Base-by-base conservation (phyloP, 1,139 yeast species). In the Entelexis sorbosivorans region DNA sequence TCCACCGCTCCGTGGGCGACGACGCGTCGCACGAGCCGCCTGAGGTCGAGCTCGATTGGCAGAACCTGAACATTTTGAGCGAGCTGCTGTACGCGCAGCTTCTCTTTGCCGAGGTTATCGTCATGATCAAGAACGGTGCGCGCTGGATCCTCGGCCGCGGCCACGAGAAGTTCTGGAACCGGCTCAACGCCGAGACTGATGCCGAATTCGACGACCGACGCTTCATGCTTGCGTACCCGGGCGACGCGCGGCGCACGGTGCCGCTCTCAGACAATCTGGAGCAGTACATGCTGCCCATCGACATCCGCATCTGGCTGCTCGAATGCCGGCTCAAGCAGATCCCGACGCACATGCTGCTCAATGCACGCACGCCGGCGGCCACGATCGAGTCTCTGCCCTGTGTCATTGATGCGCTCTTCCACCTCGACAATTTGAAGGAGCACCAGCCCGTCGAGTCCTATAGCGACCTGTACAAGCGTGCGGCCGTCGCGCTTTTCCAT, bases 141-240 rank as follows among this genome's bases (percentile, higher is more conserved):
- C 72, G 98, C 52, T 88, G 95, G 93, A 75, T 89, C 17, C 88
- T 84, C 58, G 73, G 73, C 11, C 74, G 98, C 58, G 76, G 71
- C 32, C 70, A 69, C 24, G 54, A 54, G 42, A 70, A 72, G 0
- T 87, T 82, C 73, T 91, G 98, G 98, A 87, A 85, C 58, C 88
- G 82, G 32, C 67, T 69, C 13, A 47, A 49, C 13, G 34, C 28
- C 13, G 71, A 72, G 13, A 81, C 80, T 56, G 98, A 91, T 65
- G 70, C 85, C 0, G 98, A 91, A 65, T 91, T 82, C 66, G 77
- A 74, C 43, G 73, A 89, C 61, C 70, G 94, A 55, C 69, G 76
- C 32, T 73, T 71, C n/a, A 49, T 53, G 14, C 35, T 53, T 11
- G 26, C 33, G 34, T 42, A 16, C 39, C 39, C 49, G 26, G 33